Evolutionary conservation across 495 filamentous ascomycete genomes (phyloP).

Genomic region (Xylaria longipes): DNA sequence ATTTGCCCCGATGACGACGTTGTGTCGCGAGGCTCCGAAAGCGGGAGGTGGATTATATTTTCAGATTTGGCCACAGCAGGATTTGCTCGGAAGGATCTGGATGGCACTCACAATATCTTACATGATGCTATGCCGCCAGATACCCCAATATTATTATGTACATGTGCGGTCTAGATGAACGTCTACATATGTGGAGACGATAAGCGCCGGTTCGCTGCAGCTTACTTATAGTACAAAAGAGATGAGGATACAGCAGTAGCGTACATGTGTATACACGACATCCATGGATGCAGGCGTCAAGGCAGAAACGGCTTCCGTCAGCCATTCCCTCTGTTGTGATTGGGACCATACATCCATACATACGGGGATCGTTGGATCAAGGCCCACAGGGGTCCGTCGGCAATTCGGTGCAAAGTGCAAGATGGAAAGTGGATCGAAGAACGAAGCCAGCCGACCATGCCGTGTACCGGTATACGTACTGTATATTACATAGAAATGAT

Average conservation of each 20-base stretch:
- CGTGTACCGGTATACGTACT: background rate
- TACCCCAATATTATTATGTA: background rate
- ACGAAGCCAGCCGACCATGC: background rate
- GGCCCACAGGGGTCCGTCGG: slow-evolving; percentile 19
- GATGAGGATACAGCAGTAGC: slow-evolving; percentile 4
- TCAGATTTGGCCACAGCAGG: slow-evolving; percentile 4
- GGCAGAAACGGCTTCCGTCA: slow-evolving; percentile 24
- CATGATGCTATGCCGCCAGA: background rate
- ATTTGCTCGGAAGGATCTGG: background rate
- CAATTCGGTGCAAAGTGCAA: slow-evolving; percentile 12
- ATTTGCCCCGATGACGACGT: slow-evolving; percentile 36
- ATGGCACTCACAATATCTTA: background rate
- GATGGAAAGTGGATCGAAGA: background rate
- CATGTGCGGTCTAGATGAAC: background rate
- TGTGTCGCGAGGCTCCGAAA: slow-evolving; percentile 42
- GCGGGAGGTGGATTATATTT: slow-evolving; percentile 32
- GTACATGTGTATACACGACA: background rate
- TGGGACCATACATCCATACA: too few species aligned
- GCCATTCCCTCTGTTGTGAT: background rate
- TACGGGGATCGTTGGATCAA: background rate
- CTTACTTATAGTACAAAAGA: background rate
- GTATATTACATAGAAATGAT: slow-evolving; percentile 5
- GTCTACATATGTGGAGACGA: slow-evolving; percentile 8
- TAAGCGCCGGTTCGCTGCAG: slow-evolving; percentile 17
- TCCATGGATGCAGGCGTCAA: background rate